Percentiles rank a stretch among this genome's conserved stretches.
These are phyloP conservation scores for Xenosphaeropsis pyriputrescens DNA, from an alignment of 2,329 filamentous ascomycete genomes.

Conservation along the genomic window DNA sequence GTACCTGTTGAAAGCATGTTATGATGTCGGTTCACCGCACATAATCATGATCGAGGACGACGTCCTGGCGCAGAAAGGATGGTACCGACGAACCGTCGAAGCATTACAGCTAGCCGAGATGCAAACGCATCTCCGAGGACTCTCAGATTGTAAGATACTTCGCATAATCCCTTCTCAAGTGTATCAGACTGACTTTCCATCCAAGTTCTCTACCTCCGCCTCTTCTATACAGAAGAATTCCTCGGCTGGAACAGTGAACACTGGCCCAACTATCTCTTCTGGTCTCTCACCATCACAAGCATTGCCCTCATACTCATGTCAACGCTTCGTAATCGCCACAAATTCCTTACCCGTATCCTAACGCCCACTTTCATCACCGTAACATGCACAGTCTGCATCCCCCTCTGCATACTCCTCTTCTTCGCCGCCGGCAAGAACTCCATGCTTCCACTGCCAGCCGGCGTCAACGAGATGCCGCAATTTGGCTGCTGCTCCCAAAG, in stretches of 20 bases:
- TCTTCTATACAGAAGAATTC: conserved; percentile 23
- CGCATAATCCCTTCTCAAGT: no score
- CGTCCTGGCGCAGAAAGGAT: conserved; percentile 19
- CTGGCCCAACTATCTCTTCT: conserved; percentile 14
- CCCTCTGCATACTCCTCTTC: conserved; percentile 5
- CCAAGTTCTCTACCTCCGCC: conserved; percentile 21
- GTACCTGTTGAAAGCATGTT: conserved; percentile 17
- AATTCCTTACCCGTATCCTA: background rate
- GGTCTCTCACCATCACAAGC: background rate
- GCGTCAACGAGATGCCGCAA: conserved; percentile 11
- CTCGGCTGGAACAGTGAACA: conserved; percentile 25
- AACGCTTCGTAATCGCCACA: background rate
- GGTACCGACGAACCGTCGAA: conserved; percentile 16
- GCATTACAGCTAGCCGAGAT: conserved; percentile 17
- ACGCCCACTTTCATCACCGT: background rate
- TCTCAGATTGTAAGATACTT: background rate
- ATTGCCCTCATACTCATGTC: conserved; percentile 1
- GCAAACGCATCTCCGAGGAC: conserved; percentile 7
- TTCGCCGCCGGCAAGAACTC: conserved; percentile 6
- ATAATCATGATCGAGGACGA: conserved; percentile 24
- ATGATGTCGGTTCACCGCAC: conserved; percentile 14
- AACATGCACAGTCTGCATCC: background rate
- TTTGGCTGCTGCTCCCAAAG: conserved; percentile 23
- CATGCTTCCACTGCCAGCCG: conserved; percentile 4
- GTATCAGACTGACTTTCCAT: background rate